Percentiles rank a stretch among this genome's conserved stretches.
Evolutionary conservation across 140 eudicot genomes (phyloP).

Genomic region (Cichorium intybus): DNA sequence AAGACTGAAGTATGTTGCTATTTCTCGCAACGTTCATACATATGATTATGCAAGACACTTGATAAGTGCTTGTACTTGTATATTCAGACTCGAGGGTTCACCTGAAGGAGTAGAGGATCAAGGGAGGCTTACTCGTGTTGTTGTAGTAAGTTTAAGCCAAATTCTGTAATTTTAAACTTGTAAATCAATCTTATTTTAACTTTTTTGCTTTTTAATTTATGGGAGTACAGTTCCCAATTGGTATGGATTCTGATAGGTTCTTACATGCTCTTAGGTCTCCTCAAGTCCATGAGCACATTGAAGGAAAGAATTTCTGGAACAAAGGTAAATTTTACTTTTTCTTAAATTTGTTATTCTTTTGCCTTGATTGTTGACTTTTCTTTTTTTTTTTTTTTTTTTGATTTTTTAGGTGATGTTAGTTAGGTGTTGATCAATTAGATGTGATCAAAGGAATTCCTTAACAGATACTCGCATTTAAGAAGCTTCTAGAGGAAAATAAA

Average conservation of each 20-base stretch:
- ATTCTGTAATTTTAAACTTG: neutral
- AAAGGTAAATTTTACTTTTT: no score
- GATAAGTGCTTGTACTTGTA: no score
- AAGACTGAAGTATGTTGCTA: no score
- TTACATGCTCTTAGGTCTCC: constrained; percentile 7
- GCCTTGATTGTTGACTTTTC: neutral
- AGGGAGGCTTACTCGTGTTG: constrained; percentile 13
- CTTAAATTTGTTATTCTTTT: neutral
- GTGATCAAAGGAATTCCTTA: constrained; percentile 15
- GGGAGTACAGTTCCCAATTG: no score
- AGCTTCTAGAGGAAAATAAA: constrained; percentile 2
- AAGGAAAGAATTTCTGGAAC: constrained; percentile 14
- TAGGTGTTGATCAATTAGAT: constrained; percentile 16
- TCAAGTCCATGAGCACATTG: neutral
- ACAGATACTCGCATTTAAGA: constrained; percentile 12
- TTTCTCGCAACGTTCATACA: no score
- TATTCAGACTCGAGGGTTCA: constrained; percentile 16
- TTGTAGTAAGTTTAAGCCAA: constrained; percentile 2
- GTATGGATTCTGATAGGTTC: no score
- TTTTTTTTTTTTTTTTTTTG: neutral
- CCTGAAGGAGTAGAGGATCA: constrained; percentile 20
- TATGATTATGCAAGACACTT: no score
- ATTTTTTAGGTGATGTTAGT: constrained; percentile 4
- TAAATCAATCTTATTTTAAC: no score
- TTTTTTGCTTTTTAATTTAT: no score